Evolutionary conservation across 768 basidiomycete species (phyloP).

Genomic region (Leccinum obscurum): DNA sequence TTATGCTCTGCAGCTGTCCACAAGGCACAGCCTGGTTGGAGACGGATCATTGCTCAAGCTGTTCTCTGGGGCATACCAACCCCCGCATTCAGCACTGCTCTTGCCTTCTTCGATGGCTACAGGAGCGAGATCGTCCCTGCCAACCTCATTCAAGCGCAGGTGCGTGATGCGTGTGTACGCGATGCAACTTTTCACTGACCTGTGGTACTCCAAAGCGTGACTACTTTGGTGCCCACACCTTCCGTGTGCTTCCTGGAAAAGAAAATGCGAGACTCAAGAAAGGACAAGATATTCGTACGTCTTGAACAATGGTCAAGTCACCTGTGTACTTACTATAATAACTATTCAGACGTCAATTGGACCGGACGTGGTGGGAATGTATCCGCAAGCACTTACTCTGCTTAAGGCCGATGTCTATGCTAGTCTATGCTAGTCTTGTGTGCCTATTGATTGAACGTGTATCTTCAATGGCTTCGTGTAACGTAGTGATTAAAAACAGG

Average conservation of each 20-base stretch:
- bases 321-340: constrained; percentile 1
- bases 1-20: constrained; percentile 61
- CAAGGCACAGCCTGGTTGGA: constrained; percentile 96
- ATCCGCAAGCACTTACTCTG: constrained; percentile 83
- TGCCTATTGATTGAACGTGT: constrained; percentile 20
- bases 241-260: constrained; percentile 90
- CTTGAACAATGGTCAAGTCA: background rate
- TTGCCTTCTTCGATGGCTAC: constrained; percentile 99
- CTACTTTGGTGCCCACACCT: constrained; percentile 99
- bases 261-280: constrained; percentile 81
- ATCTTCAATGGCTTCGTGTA: background rate
- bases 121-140: constrained; percentile 93
- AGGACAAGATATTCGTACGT: constrained; percentile 87
- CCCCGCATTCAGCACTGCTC: constrained; percentile 96
- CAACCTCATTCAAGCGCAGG: constrained; percentile 93
- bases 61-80: constrained; percentile 97
- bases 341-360: constrained; percentile 87
- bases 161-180: constrained; percentile 27
- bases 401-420: constrained; percentile 36
- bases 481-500: constrained; percentile 15
- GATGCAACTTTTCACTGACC: constrained; percentile 2
- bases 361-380: constrained; percentile 97
- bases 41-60: constrained; percentile 94
- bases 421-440: constrained; percentile 6
- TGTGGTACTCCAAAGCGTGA: constrained; percentile 63